Conservation (phyloP, 495 filamentous ascomycete species). For the Hypoxylon intermedium region DNA sequence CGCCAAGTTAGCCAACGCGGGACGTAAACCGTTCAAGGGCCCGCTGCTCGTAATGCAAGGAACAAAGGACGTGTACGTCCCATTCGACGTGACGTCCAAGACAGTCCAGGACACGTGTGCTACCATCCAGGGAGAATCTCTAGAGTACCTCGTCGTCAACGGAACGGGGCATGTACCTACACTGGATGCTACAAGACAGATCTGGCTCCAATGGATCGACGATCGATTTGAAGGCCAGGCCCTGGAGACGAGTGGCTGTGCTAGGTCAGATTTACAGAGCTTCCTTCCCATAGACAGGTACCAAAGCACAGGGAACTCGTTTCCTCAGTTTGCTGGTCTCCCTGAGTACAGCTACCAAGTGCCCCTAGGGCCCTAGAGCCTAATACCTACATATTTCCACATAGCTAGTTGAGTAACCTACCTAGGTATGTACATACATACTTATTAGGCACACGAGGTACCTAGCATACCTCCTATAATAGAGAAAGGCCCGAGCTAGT, state of each 20-base stretch:
- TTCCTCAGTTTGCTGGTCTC: constrained; percentile 42
- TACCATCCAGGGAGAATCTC: constrained; percentile 31
- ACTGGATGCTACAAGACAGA: constrained; percentile 46
- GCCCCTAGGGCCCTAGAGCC: constrained; percentile 37
- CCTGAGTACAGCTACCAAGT: constrained; percentile 40
- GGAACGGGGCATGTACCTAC: constrained; percentile 47
- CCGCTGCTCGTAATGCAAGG: constrained; percentile 58
- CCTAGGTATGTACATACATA: not conserved
- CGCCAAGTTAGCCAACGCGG: constrained; percentile 33
- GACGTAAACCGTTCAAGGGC: constrained; percentile 47
- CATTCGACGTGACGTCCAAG: constrained; percentile 35
- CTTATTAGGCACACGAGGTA: no score
- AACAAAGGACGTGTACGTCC: constrained; percentile 43
- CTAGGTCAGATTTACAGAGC: constrained; percentile 36
- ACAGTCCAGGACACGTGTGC: constrained; percentile 47
- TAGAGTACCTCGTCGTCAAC: constrained; percentile 46
- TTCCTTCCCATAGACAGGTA: constrained; percentile 40
- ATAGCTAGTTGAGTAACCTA: no score
- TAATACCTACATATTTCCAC: no score
- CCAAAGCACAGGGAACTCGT: constrained; percentile 35
- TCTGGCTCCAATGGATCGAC: constrained; percentile 54
- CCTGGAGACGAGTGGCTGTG: constrained; percentile 11
- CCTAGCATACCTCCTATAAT: no score
- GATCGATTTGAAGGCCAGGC: constrained; percentile 43
- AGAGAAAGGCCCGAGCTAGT: no score